These are phyloP conservation scores for Talaromyces amestolkiae DNA, from an alignment of 2,329 filamentous ascomycete species.

Conservation along the genomic window DNA sequence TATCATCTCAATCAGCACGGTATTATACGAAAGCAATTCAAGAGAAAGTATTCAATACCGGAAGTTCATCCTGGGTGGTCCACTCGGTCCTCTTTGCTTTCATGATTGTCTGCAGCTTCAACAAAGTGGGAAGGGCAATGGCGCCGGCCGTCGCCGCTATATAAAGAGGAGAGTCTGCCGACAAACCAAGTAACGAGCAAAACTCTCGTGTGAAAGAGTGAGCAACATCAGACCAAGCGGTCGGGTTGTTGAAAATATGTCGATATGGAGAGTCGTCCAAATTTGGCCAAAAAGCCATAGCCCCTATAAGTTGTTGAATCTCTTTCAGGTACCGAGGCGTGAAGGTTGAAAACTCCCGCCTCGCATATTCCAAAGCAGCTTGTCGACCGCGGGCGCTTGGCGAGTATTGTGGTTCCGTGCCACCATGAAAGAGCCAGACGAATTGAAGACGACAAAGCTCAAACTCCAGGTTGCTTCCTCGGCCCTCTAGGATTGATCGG, in stretches of 20 bases:
- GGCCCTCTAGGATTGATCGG: constrained; percentile 66
- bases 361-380: constrained; percentile 72
- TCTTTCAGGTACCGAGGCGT: constrained; percentile 71
- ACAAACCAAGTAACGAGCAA: constrained; percentile 84
- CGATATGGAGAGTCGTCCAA: constrained; percentile 74
- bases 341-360: constrained; percentile 70
- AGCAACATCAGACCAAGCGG: constrained; percentile 78
- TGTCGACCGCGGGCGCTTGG: constrained; percentile 32
- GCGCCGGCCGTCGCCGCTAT: constrained; percentile 88
- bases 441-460: constrained; percentile 89
- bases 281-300: constrained; percentile 76
- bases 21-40: background rate
- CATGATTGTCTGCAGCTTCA: constrained; percentile 86
- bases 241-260: constrained; percentile 70
- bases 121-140: constrained; percentile 81
- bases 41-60: constrained; percentile 62
- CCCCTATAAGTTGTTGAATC: constrained; percentile 75
- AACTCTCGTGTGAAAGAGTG: constrained; percentile 91
- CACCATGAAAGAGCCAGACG: constrained; percentile 78
- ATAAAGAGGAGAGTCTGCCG: constrained; percentile 88
- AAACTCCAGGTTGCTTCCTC: constrained; percentile 92
- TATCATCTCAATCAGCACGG: constrained; percentile 24
- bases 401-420: constrained; percentile 52
- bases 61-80: constrained; percentile 87
- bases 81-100: constrained; percentile 88